A percentile compares a stretch with the other conserved stretches of the same genome.
These are phyloP conservation scores for Sclerotinia sclerotiorum DNA, from an alignment of 2,329 filamentous ascomycete species.

Conservation along the genomic window DNA sequence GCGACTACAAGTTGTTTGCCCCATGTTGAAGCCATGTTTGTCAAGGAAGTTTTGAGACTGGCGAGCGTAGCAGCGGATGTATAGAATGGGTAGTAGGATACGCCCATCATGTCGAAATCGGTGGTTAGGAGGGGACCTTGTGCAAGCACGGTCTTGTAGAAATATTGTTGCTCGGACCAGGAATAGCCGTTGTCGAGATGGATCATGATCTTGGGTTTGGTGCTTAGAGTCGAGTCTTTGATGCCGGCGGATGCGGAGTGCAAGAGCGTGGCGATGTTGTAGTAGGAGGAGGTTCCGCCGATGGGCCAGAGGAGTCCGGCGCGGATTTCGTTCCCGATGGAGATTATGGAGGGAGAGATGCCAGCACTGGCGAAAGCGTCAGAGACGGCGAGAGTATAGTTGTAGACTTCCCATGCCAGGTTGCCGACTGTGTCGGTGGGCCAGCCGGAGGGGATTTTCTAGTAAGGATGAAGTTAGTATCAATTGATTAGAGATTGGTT, in stretches of 20 bases:
- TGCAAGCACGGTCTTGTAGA: constrained; percentile 58
- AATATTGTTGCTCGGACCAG: constrained; percentile 60
- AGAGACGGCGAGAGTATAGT: constrained; percentile 64
- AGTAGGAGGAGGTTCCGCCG: constrained; percentile 54
- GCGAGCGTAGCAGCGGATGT: constrained; percentile 57
- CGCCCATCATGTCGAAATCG: constrained; percentile 71
- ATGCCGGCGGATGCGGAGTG: constrained; percentile 64
- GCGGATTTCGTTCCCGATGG: constrained; percentile 73
- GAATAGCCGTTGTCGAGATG: constrained; percentile 77
- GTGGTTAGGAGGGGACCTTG: constrained; percentile 49
- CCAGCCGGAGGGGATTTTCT: constrained; percentile 62
- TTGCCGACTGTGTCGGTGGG: constrained; percentile 55
- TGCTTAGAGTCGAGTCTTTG: constrained; percentile 58
- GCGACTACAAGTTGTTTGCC: constrained; percentile 67
- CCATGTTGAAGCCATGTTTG: constrained; percentile 60
- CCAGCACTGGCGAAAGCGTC: constrained; percentile 59
- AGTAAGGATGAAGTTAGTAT: constrained; percentile 11
- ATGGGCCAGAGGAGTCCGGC: constrained; percentile 66
- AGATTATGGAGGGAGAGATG: constrained; percentile 60
- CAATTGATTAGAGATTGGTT: background rate
- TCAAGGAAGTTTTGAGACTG: constrained; percentile 54
- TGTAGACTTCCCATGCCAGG: constrained; percentile 62
- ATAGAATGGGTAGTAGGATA: constrained; percentile 75
- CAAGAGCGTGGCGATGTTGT: constrained; percentile 63
- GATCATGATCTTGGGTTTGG: constrained; percentile 68